phyloP scores from a whole-genome alignment of 2,329 filamentous ascomycete genomes.

The Cercospora sojina region DNA sequence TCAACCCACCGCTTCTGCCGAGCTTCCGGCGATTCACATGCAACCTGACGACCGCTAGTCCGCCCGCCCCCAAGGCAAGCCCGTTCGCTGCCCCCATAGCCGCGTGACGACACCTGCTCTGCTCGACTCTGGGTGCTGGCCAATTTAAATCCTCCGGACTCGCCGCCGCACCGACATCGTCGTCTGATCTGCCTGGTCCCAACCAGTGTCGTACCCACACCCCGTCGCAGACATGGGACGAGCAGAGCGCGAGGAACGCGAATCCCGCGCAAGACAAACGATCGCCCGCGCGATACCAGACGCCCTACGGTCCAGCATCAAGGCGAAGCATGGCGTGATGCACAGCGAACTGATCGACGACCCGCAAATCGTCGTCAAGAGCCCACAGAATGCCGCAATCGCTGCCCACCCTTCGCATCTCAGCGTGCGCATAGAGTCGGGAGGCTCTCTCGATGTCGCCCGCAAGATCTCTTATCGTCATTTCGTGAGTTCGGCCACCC shows the following conservation, averaged over 20 bases:
- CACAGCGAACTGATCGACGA: constrained; percentile 52
- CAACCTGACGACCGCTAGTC: constrained; percentile 17
- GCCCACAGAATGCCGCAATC: constrained; percentile 16
- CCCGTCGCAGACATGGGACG: constrained; percentile 22
- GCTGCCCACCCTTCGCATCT: constrained; percentile 26
- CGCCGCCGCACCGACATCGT: background rate
- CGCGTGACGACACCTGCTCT: constrained; percentile 12
- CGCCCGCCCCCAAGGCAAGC: constrained; percentile 2
- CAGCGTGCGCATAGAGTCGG: constrained; percentile 48
- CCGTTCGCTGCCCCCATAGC: constrained; percentile 1
- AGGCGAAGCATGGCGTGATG: constrained; percentile 57
- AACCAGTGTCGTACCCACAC: background rate
- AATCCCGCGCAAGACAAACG: constrained; percentile 49
- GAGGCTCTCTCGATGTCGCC: constrained; percentile 58
- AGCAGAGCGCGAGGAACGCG: constrained; percentile 30
- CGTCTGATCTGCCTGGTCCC: background rate
- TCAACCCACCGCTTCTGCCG: constrained; percentile 13
- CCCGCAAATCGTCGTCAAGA: constrained; percentile 34
- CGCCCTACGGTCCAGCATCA: constrained; percentile 53
- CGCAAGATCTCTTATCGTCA: constrained; percentile 29
- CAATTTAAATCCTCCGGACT: background rate
- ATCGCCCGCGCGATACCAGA: constrained; percentile 61
- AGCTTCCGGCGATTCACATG: constrained; percentile 21
- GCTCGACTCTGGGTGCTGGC: background rate
- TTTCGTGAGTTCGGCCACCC: constrained; percentile 23